Conservation (phyloP, 306 rosid genomes). For the Mimosa pudica region DNA sequence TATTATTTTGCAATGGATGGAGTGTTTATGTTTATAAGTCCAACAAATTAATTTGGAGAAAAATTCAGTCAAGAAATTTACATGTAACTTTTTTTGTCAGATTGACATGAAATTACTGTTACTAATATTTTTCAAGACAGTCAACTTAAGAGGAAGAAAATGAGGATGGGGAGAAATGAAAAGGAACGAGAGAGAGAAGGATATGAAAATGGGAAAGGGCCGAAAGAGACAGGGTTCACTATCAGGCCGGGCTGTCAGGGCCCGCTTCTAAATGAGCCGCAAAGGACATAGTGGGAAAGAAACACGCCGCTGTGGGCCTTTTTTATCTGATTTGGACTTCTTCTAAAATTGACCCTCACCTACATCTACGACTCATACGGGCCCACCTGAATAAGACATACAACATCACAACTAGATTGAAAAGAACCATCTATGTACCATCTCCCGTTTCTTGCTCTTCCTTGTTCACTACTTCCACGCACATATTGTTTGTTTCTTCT, state of each 20-base stretch:
- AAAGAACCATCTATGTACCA: conserved; percentile 25
- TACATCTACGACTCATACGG: conserved; percentile 29
- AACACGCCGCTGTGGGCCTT: neutral
- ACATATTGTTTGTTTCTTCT: conserved; percentile 1
- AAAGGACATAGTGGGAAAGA: neutral
- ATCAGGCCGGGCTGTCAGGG: conserved; percentile 55
- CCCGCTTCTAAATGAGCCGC: conserved; percentile 30
- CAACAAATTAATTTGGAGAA: too few species aligned
- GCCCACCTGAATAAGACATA: conserved; percentile 45
- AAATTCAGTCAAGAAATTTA: too few species aligned
- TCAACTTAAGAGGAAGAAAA: neutral
- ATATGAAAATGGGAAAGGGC: conserved; percentile 36
- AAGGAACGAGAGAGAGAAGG: neutral
- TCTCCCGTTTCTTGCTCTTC: conserved; percentile 39
- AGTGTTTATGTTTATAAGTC: too few species aligned
- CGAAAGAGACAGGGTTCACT: conserved; percentile 32
- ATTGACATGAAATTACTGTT: too few species aligned
- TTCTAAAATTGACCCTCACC: conserved; percentile 37
- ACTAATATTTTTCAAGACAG: too few species aligned
- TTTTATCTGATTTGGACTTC: neutral
- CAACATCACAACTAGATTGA: conserved; percentile 46
- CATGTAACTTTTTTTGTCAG: too few species aligned
- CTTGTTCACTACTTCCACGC: neutral
- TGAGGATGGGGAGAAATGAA: neutral
- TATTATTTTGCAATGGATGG: too few species aligned